A percentile compares a stretch with the other conserved stretches of the same genome.
Evolutionary conservation across 192 early-diverging fungal genomes (phyloP).

Genomic region (Mortierella hygrophila): DNA sequence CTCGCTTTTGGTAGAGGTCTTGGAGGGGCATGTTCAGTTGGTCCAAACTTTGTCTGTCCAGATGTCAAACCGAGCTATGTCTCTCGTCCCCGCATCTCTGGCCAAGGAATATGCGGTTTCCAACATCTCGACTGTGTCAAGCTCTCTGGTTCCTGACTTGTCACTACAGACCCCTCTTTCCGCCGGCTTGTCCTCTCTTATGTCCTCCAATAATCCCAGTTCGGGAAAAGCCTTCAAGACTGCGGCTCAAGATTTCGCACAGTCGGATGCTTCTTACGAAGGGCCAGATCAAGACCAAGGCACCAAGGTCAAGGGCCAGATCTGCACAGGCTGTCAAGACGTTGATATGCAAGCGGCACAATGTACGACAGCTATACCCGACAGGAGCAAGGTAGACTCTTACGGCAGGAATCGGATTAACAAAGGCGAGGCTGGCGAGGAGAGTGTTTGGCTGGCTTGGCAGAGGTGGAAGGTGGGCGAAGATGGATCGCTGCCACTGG

Average conservation of each 20-base stretch:
- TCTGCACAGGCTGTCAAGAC: background rate
- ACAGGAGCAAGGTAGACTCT: background rate
- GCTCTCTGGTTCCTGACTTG: background rate
- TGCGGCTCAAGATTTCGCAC: background rate
- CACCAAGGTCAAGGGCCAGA: background rate
- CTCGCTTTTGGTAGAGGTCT: background rate
- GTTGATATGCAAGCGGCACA: background rate
- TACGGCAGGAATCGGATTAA: background rate
- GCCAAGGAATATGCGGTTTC: background rate
- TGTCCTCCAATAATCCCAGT: background rate
- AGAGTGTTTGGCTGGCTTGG: background rate
- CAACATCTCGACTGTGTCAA: background rate
- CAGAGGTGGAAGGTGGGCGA: background rate
- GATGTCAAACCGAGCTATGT: background rate
- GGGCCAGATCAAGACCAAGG: background rate
- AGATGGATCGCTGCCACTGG: background rate
- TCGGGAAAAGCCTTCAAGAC: background rate
- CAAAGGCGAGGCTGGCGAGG: background rate
- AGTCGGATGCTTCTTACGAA: background rate
- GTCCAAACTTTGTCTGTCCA: background rate
- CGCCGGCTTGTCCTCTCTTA: too few species aligned
- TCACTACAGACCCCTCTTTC: background rate
- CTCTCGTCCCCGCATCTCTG: background rate
- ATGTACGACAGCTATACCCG: background rate
- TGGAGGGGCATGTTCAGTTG: background rate